Base-by-base conservation (phyloP, 345 rosid genomes). In the Moricandia arvensis region DNA sequence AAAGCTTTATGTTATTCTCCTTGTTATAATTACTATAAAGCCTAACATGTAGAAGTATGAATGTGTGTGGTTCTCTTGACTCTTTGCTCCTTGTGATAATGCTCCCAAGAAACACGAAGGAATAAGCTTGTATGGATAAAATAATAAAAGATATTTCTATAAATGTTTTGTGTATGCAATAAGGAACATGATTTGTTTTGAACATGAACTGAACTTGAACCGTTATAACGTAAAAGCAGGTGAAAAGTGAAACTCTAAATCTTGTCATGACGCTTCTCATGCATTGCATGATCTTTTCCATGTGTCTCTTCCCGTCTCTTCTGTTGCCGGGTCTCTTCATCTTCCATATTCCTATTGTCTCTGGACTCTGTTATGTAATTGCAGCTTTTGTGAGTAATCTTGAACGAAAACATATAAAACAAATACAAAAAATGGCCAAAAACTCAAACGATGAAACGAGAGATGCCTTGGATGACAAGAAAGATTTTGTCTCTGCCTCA, bases 11-110 rank as follows among this genome's bases (percentile, higher is more conserved):
- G 53, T 45, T 45, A 45, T n/a, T 43, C 15, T 43, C 49, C 7
- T 7, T 41, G 59, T 21, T 75, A 35, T 45, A 16, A 5, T 54
- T 34, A 24, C 3, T 68, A 68, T 68, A 59, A 75, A 75, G 29
- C 63, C 64, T 75, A 75, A 75, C 79, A 27, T 62, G 79, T 75
- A 68, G 59, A 27, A 61, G 79, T 61, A 43, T 61, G 74, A 53
- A 54, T 69, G 72, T 74, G 37, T 57, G 61, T 21, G 41, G 7
- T 9, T 59, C 7, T 59, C 34, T 71, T 59, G 16, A 60, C 59
- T 43, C 6, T 59, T 1, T 59, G 1, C 47, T 12, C 5, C 55
- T 73, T 73, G 30, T 63, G 76, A 35, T 26, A 27, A 51, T 62
- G 35, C 37, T 63, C 53, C 13, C 0, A 51, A 34, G 62, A 8